phyloP scores from a whole-genome alignment of 73 alveolate species.

The Durusdinium trenchii region DNA sequence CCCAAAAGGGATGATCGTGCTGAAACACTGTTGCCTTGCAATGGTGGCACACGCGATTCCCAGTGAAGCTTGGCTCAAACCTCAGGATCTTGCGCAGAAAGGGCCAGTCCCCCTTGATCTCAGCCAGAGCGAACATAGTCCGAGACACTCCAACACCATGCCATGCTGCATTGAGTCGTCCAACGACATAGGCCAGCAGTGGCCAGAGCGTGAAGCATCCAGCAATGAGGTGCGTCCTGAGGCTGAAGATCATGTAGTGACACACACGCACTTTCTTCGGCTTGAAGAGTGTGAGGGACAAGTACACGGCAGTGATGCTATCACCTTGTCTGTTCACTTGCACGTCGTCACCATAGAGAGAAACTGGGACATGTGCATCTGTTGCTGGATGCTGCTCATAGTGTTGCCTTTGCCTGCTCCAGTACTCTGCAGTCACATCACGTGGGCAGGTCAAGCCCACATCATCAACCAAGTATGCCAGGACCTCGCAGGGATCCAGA shows the following conservation, averaged over 20 bases:
- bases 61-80: neutral
- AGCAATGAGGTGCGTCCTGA: neutral
- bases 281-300: neutral
- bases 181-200: too few relatives aligned
- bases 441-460: neutral
- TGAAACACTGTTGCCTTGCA: neutral
- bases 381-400: neutral
- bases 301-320: neutral
- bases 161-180: too few relatives aligned
- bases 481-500: neutral
- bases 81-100: conserved; percentile 11
- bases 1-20: neutral
- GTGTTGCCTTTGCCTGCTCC: neutral
- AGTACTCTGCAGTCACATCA: neutral
- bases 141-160: too few relatives aligned
- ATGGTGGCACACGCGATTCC: neutral
- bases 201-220: conserved; percentile 17
- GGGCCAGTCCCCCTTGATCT: conserved; percentile 30
- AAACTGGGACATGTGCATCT: neutral
- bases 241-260: neutral
- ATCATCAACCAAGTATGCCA: neutral
- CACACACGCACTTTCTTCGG: neutral
- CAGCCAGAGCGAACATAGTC: too few relatives aligned
- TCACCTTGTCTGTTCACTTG: conserved; percentile 25
- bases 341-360: conserved; percentile 4